Percentiles rank a stretch among this genome's conserved stretches.
Conservation (phyloP, 2,329 filamentous ascomycete species). For the Fonsecaea monophora region DNA sequence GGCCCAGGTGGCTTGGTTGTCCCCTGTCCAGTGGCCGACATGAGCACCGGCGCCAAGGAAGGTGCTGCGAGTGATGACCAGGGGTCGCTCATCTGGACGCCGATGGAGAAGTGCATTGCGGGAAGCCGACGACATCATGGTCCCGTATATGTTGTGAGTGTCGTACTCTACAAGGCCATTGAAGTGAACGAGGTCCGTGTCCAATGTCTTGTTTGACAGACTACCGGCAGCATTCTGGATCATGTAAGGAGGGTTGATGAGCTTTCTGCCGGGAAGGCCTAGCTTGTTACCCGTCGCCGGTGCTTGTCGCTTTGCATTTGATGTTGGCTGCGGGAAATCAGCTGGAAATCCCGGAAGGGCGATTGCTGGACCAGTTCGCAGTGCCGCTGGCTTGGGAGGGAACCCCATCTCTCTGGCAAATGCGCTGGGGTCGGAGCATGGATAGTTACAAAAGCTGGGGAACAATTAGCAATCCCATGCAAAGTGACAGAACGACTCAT, state of each 20-base stretch:
- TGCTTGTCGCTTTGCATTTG: slow-evolving; percentile 18
- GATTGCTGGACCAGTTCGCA: slow-evolving; percentile 62
- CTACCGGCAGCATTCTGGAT: slow-evolving; percentile 68
- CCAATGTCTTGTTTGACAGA: slow-evolving; percentile 64
- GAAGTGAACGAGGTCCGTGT: slow-evolving; percentile 71
- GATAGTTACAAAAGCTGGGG: slow-evolving; percentile 58
- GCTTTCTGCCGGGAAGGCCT: slow-evolving; percentile 68
- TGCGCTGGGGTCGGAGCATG: slow-evolving; percentile 60
- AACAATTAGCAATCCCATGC: not conserved
- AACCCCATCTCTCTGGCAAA: slow-evolving; percentile 56
- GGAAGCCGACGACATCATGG: slow-evolving; percentile 74
- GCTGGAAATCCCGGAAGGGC: slow-evolving; percentile 71
- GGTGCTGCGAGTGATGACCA: slow-evolving; percentile 77
- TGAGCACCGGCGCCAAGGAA: slow-evolving; percentile 73
- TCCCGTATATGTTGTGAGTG: slow-evolving; percentile 78
- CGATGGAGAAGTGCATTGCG: slow-evolving; percentile 70
- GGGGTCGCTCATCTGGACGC: slow-evolving; percentile 67
- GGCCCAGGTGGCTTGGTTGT: slow-evolving; percentile 65
- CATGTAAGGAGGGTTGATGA: slow-evolving; percentile 69
- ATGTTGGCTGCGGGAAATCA: slow-evolving; percentile 65
- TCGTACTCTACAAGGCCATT: slow-evolving; percentile 74
- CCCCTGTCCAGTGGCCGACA: slow-evolving; percentile 68
- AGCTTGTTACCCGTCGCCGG: slow-evolving; percentile 47
- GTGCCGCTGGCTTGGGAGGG: slow-evolving; percentile 67
- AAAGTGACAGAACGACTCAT: not conserved